phyloP scores from a whole-genome alignment of 805 yeast species.

The Kuraishia capsulata region DNA sequence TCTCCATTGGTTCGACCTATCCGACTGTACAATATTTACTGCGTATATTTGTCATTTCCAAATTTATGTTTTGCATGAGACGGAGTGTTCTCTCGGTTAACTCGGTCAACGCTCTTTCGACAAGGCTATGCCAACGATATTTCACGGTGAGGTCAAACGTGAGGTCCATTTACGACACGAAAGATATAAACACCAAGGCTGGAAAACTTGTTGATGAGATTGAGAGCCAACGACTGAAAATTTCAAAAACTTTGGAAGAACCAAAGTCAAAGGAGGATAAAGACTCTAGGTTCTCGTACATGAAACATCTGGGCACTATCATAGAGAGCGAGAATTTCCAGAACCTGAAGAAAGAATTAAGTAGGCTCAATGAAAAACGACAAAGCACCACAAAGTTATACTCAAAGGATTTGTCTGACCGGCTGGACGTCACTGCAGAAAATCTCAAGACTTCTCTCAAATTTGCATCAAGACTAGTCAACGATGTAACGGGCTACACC shows the following conservation, averaged over 20 bases:
- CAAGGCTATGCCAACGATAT: no score
- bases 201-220: background rate
- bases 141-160: no score
- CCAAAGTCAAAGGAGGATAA: no score
- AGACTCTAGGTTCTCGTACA: background rate
- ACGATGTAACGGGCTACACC: slow-evolving; percentile 89
- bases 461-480: slow-evolving; percentile 59
- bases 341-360: slow-evolving; percentile 20
- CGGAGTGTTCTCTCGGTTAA: no score
- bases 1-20: no score
- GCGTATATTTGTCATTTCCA: no score
- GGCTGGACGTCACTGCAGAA: slow-evolving; percentile 38
- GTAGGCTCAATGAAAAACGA: slow-evolving; percentile 16
- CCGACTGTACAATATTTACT: no score
- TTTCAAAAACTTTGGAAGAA: background rate
- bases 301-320: slow-evolving; percentile 14
- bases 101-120: no score
- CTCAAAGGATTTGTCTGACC: slow-evolving; percentile 29
- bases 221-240: background rate
- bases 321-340: slow-evolving; percentile 23
- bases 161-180: background rate
- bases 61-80: no score
- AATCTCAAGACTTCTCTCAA: slow-evolving; percentile 49
- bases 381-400: slow-evolving; percentile 16
- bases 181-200: background rate